Percentiles rank a stretch among this genome's conserved stretches.
These are phyloP conservation scores for Cladobotryum mycophilum DNA, from an alignment of 2,329 filamentous ascomycete species.

Conservation along the genomic window DNA sequence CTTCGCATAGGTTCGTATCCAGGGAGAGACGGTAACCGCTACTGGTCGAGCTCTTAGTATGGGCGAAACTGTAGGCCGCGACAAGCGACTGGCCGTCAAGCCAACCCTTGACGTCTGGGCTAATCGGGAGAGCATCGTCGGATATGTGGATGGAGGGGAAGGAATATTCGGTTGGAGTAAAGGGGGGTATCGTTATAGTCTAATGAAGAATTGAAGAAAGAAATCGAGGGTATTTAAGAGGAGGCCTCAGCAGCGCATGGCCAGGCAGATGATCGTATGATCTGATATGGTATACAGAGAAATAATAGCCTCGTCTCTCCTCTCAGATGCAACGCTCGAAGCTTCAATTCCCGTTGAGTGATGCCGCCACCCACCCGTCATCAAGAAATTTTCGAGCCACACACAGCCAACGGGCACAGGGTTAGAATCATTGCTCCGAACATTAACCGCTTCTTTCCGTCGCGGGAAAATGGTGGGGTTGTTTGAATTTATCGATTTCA, in stretches of 20 bases:
- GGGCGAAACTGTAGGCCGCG: conserved; percentile 20
- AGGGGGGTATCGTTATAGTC: not conserved
- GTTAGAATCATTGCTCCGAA: not conserved
- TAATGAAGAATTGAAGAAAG: not conserved
- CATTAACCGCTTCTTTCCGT: conserved; percentile 5
- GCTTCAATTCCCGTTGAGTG: not conserved
- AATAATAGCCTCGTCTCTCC: too few relatives aligned
- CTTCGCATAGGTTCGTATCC: conserved; percentile 25
- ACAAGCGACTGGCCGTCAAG: conserved; percentile 23
- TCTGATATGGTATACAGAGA: not conserved
- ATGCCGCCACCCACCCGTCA: conserved; percentile 9
- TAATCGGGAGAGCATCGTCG: conserved; percentile 36
- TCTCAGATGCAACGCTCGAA: too few relatives aligned
- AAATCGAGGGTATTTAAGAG: not conserved
- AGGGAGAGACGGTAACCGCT: conserved; percentile 18
- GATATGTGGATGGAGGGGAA: not conserved
- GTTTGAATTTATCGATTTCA: conserved; percentile 2
- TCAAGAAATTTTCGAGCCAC: conserved; percentile 6
- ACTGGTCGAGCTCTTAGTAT: conserved; percentile 20
- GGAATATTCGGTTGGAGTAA: not conserved
- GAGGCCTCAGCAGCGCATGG: conserved; percentile 7
- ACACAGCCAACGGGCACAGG: not conserved
- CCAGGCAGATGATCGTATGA: not conserved
- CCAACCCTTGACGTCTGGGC: conserved; percentile 28
- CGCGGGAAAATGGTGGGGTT: conserved; percentile 2